Evolutionary conservation across 768 basidiomycete species (phyloP).

Genomic region (Mycena capillaripes): DNA sequence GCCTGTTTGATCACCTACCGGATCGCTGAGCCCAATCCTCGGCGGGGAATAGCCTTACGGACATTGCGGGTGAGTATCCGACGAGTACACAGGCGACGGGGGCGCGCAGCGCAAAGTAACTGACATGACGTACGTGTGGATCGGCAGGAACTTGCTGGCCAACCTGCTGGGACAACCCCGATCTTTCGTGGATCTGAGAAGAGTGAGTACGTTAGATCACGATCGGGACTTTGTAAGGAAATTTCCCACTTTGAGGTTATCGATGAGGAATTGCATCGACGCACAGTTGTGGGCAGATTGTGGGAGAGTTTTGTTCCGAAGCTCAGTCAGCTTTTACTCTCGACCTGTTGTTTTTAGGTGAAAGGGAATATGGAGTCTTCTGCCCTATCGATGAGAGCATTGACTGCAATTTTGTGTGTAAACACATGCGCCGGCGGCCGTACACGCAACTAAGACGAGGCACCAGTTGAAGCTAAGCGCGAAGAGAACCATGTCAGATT

Average conservation of each 20-base stretch:
- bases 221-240: constrained; percentile 20
- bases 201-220: constrained; percentile 8
- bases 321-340: background rate
- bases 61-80: background rate
- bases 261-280: constrained; percentile 10
- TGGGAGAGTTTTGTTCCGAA: background rate
- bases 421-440: background rate
- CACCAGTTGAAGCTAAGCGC: background rate
- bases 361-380: background rate
- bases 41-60: background rate
- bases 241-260: constrained; percentile 16
- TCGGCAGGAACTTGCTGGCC: background rate
- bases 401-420: background rate
- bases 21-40: background rate
- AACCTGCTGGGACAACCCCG: constrained; percentile 5
- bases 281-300: too few species aligned
- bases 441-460: background rate
- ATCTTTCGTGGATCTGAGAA: constrained; percentile 1
- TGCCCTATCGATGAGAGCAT: background rate
- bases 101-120: background rate
- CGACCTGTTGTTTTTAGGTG: background rate
- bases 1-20: background rate
- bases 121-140: background rate
- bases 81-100: background rate
- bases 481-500: background rate